Evolutionary conservation across 768 basidiomycete genomes (phyloP), one percentile per base, ranked within the genome.

Genomic region (Trametes cinnabarina): DNA sequence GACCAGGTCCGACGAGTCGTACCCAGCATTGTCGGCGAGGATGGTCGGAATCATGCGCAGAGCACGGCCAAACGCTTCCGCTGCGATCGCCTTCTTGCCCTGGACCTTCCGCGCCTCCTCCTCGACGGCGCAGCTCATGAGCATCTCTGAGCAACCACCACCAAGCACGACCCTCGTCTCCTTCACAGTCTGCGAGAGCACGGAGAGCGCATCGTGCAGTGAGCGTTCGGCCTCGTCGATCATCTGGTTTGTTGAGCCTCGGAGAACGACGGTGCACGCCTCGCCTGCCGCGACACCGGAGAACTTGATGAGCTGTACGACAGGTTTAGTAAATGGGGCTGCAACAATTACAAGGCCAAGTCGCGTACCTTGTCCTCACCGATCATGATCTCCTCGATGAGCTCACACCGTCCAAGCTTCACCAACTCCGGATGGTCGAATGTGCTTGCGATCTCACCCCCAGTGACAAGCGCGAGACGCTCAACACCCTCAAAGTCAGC

Each of bases 401-500:
- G 70, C 63, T 98, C 96, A 69, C 96, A 98, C 39, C 79, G 80
- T 6, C 97, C 97, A 12, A 99, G 84, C 71, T 92, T 94, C 57
- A 98, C 93, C 25, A 91, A 82, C 66, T 95, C 92, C 0, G 95
- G 93, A 39, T 89, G 79, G 50, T 96, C 96, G 67, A 98, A 99
- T 0, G 96, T 97, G 64, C 88, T 91, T 0, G 93, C 90, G 61
- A 99, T 98, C 74, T 99, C 97, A 25, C 97, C 97, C 7, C 97
- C 97, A 12, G 95, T 98, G 30, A 99, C 97, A 4, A 99, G 82
- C 2, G 94, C 94, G 46, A 99, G 70, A 19, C 97, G 82, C 72
- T 99, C 97, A 12, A 99, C 97, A 57, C 97, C 97, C 72, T 99
- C 97, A 66, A 99, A 98, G 69, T 99, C 97, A 14, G 96, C 97